These are phyloP conservation scores for Hebeloma cylindrosporum DNA, from an alignment of 768 basidiomycete species.

Conservation along the genomic window DNA sequence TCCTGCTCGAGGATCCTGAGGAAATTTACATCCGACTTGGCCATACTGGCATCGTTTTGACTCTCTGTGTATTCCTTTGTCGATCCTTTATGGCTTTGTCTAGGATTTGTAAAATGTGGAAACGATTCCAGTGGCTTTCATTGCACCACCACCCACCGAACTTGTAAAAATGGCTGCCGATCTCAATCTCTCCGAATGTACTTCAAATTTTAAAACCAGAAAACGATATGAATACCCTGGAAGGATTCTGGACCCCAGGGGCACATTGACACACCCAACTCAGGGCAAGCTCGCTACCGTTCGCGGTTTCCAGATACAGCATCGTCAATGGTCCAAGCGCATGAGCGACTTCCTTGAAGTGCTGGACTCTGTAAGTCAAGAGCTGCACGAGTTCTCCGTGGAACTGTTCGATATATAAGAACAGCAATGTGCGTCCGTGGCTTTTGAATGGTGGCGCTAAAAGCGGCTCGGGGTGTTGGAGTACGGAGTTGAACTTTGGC, in stretches of 20 bases:
- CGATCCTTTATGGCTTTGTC: too few relatives aligned
- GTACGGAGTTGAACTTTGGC: conserved; percentile 3
- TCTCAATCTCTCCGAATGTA: conserved; percentile 2
- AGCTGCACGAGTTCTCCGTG: conserved; percentile 29
- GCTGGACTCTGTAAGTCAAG: conserved; percentile 30
- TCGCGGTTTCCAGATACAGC: neutral
- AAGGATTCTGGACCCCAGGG: neutral
- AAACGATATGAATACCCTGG: neutral
- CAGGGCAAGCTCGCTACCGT: neutral
- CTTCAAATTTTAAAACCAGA: neutral
- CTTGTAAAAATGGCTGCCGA: too few relatives aligned
- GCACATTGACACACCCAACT: conserved; percentile 1
- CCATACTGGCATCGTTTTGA: too few relatives aligned
- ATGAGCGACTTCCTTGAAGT: conserved; percentile 16
- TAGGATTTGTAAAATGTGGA: too few relatives aligned
- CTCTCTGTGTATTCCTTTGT: too few relatives aligned
- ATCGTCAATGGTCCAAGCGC: neutral
- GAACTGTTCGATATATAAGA: conserved; percentile 31
- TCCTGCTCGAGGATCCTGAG: too few relatives aligned
- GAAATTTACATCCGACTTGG: too few relatives aligned
- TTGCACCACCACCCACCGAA: too few relatives aligned
- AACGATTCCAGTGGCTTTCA: too few relatives aligned
- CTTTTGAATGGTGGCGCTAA: neutral
- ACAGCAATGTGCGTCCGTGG: neutral
- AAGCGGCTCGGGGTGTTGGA: conserved; percentile 10